phyloP scores from a whole-genome alignment of 352 stramenopile genomes.

The Phytopythium helicoides region DNA sequence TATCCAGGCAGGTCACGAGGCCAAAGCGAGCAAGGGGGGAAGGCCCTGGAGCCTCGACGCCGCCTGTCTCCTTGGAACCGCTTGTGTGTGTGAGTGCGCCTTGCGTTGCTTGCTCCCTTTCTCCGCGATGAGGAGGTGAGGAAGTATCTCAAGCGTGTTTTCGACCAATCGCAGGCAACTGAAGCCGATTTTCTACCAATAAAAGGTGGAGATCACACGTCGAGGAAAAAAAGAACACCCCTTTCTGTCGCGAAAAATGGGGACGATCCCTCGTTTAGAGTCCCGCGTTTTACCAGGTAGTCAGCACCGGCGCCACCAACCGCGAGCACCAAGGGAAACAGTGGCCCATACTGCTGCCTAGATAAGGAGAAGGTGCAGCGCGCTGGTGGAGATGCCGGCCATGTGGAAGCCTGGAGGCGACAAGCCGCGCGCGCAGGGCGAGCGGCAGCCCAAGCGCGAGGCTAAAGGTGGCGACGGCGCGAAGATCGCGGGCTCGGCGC shows the following conservation, averaged over 20 bases:
- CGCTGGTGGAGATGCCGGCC: not conserved
- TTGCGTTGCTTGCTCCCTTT: no score
- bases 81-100: no score
- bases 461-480: conserved; percentile 11
- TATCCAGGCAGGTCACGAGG: no score
- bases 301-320: not conserved
- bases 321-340: no score
- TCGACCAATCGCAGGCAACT: no score
- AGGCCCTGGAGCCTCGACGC: no score
- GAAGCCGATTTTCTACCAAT: not conserved
- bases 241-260: no score
- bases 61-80: no score
- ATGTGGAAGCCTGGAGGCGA: conserved; percentile 68
- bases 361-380: not conserved
- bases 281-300: not conserved
- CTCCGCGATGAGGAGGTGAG: not conserved
- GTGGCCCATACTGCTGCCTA: no score
- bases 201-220: no score
- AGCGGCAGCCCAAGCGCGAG: conserved; percentile 10
- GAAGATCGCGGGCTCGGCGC: conserved; percentile 13
- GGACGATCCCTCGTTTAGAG: not conserved
- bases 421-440: conserved; percentile 24
- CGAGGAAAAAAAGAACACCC: conserved; percentile 4
- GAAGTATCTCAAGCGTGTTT: no score
- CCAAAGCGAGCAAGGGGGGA: no score